Percentiles rank a stretch among this genome's conserved stretches.
Conservation (phyloP, 805 yeast species). For the Naumovozyma dairenensis region DNA sequence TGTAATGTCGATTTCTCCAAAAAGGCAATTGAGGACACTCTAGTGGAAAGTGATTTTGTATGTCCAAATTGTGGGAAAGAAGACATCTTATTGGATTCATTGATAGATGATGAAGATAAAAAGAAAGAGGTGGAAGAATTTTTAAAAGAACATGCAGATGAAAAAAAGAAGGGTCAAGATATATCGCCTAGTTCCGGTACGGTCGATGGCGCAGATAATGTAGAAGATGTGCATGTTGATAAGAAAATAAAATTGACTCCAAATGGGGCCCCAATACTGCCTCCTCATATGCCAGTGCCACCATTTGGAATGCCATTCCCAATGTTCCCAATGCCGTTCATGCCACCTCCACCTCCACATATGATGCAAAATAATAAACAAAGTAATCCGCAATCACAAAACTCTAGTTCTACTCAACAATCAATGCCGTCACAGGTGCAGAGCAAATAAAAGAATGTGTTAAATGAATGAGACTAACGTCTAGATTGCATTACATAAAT, state of each 20-base stretch:
- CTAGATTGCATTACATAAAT: too few relatives aligned
- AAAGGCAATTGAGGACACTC: conserved; percentile 49
- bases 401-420: too few relatives aligned
- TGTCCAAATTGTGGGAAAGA: conserved; percentile 79
- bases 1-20: conserved; percentile 52
- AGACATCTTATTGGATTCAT: conserved; percentile 67
- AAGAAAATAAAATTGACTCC: conserved; percentile 7
- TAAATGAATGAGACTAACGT: too few relatives aligned
- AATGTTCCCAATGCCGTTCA: conserved; percentile 31
- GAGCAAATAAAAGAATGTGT: too few relatives aligned
- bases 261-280: conserved; percentile 4
- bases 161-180: conserved; percentile 2
- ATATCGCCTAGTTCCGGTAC: conserved; percentile 2
- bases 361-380: too few relatives aligned
- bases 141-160: conserved; percentile 29
- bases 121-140: conserved; percentile 45
- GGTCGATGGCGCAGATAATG: too few relatives aligned
- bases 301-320: conserved; percentile 31
- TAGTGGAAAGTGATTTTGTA: conserved; percentile 75
- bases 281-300: conserved; percentile 20
- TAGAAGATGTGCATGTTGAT: conserved; percentile 3
- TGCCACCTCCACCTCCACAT: conserved; percentile 7
- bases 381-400: too few relatives aligned
- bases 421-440: too few relatives aligned
- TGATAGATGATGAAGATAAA: conserved; percentile 52